Conservation (phyloP, 768 basidiomycete species). For the Kondoa malvinella region DNA sequence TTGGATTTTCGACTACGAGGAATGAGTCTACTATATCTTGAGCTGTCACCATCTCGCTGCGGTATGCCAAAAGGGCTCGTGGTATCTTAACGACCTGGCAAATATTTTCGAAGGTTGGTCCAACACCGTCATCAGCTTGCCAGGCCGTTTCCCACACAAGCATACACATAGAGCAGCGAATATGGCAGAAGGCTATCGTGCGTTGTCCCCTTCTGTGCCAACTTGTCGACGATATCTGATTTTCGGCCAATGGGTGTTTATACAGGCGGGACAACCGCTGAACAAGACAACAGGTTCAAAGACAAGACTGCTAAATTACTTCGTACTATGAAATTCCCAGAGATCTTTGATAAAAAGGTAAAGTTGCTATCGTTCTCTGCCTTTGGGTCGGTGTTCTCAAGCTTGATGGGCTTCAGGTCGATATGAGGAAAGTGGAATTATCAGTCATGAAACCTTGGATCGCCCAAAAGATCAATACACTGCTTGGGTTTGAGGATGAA, state of each 20-base stretch:
- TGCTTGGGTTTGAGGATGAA: constrained; percentile 90
- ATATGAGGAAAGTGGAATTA: constrained; percentile 55
- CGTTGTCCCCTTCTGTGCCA: neutral
- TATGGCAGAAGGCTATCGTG: neutral
- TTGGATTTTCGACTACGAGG: neutral
- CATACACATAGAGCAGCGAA: no score
- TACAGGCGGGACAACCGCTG: constrained; percentile 5
- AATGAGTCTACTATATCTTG: neutral
- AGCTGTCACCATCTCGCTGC: neutral
- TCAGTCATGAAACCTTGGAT: constrained; percentile 88
- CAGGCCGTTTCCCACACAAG: no score
- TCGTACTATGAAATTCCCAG: constrained; percentile 20
- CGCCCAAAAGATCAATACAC: constrained; percentile 72
- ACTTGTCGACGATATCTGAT: neutral
- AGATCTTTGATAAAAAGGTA: constrained; percentile 22
- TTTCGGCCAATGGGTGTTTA: no score
- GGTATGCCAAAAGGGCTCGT: no score
- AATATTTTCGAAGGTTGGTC: no score
- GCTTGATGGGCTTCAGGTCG: constrained; percentile 18
- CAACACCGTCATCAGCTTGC: no score
- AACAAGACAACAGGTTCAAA: constrained; percentile 18
- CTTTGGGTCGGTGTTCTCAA: no score
- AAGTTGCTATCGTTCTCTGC: neutral
- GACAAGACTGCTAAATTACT: constrained; percentile 21
- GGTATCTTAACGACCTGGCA: no score